These are phyloP conservation scores for Penicillium sp. DNA, from an alignment of 2,329 filamentous ascomycete genomes.

Conservation along the genomic window DNA sequence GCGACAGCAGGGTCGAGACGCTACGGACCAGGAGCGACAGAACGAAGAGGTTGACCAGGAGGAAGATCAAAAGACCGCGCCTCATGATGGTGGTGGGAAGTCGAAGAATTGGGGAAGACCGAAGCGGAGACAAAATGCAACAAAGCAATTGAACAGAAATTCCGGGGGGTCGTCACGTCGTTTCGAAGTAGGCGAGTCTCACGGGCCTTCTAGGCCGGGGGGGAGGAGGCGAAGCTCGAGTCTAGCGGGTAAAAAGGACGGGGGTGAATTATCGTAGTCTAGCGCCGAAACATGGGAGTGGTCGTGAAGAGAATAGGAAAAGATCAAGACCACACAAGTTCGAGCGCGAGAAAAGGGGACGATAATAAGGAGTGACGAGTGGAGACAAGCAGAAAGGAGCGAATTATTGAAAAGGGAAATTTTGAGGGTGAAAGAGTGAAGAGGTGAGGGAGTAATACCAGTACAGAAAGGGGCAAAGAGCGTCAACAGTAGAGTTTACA, in stretches of 20 bases:
- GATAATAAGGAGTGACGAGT: slow-evolving; percentile 7
- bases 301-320: not conserved
- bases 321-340: not conserved
- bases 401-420: not conserved
- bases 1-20: slow-evolving; percentile 68
- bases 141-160: not conserved
- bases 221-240: not conserved
- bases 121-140: not conserved
- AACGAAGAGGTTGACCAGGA: slow-evolving; percentile 63
- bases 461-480: slow-evolving; percentile 2
- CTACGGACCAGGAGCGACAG: slow-evolving; percentile 63
- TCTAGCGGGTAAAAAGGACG: not conserved
- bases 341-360: not conserved
- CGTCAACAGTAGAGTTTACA: not conserved
- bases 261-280: not conserved
- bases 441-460: not conserved
- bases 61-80: slow-evolving; percentile 60
- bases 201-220: not conserved
- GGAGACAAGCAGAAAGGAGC: slow-evolving; percentile 3
- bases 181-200: not conserved
- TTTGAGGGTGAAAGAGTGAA: not conserved
- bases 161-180: not conserved
- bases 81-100: slow-evolving; percentile 50
- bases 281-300: not conserved
- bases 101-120: not conserved